Conservation (phyloP, 2,329 filamentous ascomycete genomes). For the Talaromyces islandicus region DNA sequence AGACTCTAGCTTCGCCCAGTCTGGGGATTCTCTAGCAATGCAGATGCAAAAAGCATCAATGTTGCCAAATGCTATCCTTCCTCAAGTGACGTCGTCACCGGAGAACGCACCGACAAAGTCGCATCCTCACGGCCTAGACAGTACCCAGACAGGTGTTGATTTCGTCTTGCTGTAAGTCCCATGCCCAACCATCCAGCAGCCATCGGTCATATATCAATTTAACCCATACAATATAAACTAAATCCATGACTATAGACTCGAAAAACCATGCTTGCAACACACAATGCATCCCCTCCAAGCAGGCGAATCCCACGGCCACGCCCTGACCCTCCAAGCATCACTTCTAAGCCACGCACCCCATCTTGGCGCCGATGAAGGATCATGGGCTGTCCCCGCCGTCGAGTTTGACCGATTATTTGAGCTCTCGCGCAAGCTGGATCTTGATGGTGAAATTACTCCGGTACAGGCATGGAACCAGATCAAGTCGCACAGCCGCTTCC, state of each 20-base stretch:
- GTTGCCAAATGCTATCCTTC: neutral
- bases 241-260: constrained; percentile 14
- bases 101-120: neutral
- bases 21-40: neutral
- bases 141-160: constrained; percentile 23
- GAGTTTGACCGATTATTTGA: constrained; percentile 13
- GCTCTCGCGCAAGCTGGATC: constrained; percentile 8
- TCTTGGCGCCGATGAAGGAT: neutral
- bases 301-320: constrained; percentile 18
- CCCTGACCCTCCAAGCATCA: constrained; percentile 21
- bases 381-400: constrained; percentile 11
- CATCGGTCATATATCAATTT: neutral
- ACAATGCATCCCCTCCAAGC: constrained; percentile 10
- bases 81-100: neutral
- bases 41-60: neutral
- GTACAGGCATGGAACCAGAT: constrained; percentile 32
- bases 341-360: constrained; percentile 19
- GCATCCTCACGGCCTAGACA: constrained; percentile 22
- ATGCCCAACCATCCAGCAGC: neutral
- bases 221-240: neutral
- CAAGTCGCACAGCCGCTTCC: constrained; percentile 18
- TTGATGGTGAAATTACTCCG: constrained; percentile 26
- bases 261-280: constrained; percentile 22
- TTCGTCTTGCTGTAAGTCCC: constrained; percentile 22
- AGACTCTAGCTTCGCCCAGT: neutral